Base-by-base conservation (phyloP, 2,329 filamentous ascomycete species). In the Trichoderma brevicompactum region DNA sequence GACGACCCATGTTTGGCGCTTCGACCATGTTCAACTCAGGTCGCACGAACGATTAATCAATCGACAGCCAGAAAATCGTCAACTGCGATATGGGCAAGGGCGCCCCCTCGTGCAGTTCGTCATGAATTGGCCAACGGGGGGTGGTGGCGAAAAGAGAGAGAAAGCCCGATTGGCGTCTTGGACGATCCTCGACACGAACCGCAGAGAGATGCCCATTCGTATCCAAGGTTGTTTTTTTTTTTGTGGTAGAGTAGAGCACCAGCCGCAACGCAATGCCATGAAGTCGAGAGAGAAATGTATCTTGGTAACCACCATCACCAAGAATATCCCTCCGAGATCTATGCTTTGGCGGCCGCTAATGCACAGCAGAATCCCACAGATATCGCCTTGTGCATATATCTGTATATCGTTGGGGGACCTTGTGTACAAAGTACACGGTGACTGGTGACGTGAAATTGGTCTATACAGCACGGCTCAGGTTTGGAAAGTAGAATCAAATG, bases 331-430 rank as follows among this genome's bases (percentile, higher is more conserved):
- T 74, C 70, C 71, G 68, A 76, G 72, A 76, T 76, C 72, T 76
- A 70, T 73, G 67, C 67, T 72, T 67, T 72, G 72, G 69, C 70
- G 69, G 70, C 73, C 73, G 71, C 74, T 76, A 75, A 77, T 76
- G 75, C 75, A 75, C 54, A 66, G 59, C 59, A 66, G 60, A 54
- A 52, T 65, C 64, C 64, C 64, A 65, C 55, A 60, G 64, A 58
- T 65, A 48, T 61, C 64, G 49, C 50, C 34, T 38, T 61, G 56
- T 65, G 49, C 64, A 46, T 40, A 46, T 49, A 48, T 54, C 28
- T 63, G 40, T 38, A 49, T 63, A 28, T 53, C 32, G 49, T 63
- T 38, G 36, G 40, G 23, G 32, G 60, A 60, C 49, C 38, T 63
- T 60, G 56, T 23, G 49, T 46, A 32, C 19, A n/a, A 53, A 44